Percentiles rank a stretch among this genome's conserved stretches.
These are phyloP conservation scores for Phellopilus nigrolimitatus DNA, from an alignment of 1,284 basidiomycete species.

Conservation along the genomic window DNA sequence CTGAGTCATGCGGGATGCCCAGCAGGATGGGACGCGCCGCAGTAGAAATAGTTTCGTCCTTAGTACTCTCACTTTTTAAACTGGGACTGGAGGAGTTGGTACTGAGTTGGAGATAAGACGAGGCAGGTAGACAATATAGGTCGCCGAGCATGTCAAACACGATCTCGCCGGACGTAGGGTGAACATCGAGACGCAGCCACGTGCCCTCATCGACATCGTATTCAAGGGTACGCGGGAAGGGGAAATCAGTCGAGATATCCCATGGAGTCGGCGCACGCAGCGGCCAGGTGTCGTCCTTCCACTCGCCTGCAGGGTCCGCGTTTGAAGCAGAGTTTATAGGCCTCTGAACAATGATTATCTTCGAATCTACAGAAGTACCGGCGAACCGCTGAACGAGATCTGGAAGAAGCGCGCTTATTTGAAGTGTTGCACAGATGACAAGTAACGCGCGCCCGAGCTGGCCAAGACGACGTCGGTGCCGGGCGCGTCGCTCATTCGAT, in stretches of 20 bases:
- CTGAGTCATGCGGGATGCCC: conserved; percentile 63
- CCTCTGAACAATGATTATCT: too few species aligned
- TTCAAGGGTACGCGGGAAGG: conserved; percentile 56
- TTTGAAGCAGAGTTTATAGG: too few species aligned
- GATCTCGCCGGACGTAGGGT: conserved; percentile 61
- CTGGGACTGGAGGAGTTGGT: conserved; percentile 17
- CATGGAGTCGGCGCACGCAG: conserved; percentile 57
- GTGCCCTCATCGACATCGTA: conserved; percentile 70
- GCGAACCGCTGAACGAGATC: neutral
- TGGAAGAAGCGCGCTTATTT: neutral
- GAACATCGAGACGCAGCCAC: conserved; percentile 68
- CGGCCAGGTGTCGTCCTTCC: conserved; percentile 62
- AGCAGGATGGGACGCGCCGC: conserved; percentile 48
- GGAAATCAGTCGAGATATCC: conserved; percentile 76
- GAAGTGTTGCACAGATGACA: conserved; percentile 1
- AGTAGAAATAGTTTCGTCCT: conserved; percentile 20
- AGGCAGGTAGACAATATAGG: conserved; percentile 59
- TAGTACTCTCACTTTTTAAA: too few species aligned
- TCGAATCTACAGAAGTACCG: neutral
- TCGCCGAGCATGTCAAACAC: conserved; percentile 73
- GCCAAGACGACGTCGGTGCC: conserved; percentile 1
- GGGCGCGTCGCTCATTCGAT: too few species aligned
- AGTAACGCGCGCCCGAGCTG: conserved; percentile 7
- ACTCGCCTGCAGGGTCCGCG: conserved; percentile 33
- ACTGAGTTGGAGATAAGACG: conserved; percentile 30